Evolutionary conservation across 2,329 filamentous ascomycete species (phyloP), one percentile per base, ranked within the genome.

Genomic region (Chaetomium sp.): DNA sequence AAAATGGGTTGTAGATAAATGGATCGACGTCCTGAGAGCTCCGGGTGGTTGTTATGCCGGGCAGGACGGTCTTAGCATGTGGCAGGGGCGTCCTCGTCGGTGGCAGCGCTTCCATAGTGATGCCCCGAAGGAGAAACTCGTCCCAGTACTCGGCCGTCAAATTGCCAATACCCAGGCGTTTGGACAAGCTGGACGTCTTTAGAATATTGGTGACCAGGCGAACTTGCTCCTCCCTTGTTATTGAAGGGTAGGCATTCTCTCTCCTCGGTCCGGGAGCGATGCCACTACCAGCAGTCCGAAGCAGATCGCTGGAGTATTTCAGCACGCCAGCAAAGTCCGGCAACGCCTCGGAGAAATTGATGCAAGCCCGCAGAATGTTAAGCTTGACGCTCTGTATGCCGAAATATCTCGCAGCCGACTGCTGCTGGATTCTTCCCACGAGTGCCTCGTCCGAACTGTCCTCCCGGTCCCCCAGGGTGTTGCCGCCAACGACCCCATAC

Each of bases 1-100:
- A 78, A 72, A 97, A 98, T 0, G 95, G 92, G 72, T 97, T 97
- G 74, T 98, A 96, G 64, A 99, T 91, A 71, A 99, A 97, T 0
- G 95, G 95, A 67, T 95, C 92, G 5, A 87, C 82, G 65, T 87
- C 85, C 69, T 87, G 84, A 3, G 85, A 87, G 16, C 82, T 80
- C 54, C 83, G 79, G 33, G 78, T 80, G 1, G 80, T 79, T 0
- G 79, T 78, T 3, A 79, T 80, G 9, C 83, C 83, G 0, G 84
- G 83, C 16, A 87, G 75, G 19, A 83, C 79, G 62, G 78, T 83
- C 67, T 81, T 85, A 1, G 83, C 80, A 72, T 93, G 90, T 6
- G 89, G 83, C 59, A 91, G 84, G 0, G 91, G 89, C 19, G 84
- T 83, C 69, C 85, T 83, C 12, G 83, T 82, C 50, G 81, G 77